Base-by-base conservation (phyloP, 176 grass and related monocot genomes). In the Guadua angustifolia region DNA sequence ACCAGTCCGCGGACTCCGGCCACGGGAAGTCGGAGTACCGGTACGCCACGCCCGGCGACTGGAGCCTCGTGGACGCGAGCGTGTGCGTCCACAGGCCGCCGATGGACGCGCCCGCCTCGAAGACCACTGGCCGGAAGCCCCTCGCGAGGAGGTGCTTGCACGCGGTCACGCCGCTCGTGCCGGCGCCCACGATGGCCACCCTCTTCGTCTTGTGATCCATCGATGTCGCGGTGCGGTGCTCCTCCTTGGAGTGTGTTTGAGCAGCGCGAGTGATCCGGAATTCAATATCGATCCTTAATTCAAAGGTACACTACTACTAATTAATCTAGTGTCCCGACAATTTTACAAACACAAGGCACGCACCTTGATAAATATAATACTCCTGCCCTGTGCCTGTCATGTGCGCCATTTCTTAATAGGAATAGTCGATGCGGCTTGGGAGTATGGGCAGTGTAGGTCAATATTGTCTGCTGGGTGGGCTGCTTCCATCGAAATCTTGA, bases 1-100 rank as follows among this genome's bases (percentile, higher is more conserved):
- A 84, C 7, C 6, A 10, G 33, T 92, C 92, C 8, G 74, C 72
- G 55, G 32, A 16, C 0, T 85, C 39, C 1, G 95, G 92, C 95
- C 95, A 97, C 11, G 95, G 92, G 81, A 97, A 94, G 86, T 97
- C 94, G 6, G 86, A 86, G 90, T 55, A 55, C 47, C 35, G 80
- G 83, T 90, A 94, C 0, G 9, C 46, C 9, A 4, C 18, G 7
- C 9, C 1, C 15, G 88, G 86, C 26, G 92, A 65, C 90, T 97
- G 94, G 39, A 97, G 86, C 19, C 73, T 79, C 7, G 95, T 94
- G 36, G 82, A 90, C 6, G 72, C 88, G 15, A 91, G 81, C 24
- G 91, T 95, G 80, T 36, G 86, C 11, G 88, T 80, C 95, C 95
- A 97, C 16, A 40, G 73, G 4, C 95, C 95, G 43, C 95, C 92